Evolutionary conservation across 805 yeast species (phyloP), one percentile per base, ranked within the genome.

Genomic region (Lipomyces spencermartinsiae): DNA sequence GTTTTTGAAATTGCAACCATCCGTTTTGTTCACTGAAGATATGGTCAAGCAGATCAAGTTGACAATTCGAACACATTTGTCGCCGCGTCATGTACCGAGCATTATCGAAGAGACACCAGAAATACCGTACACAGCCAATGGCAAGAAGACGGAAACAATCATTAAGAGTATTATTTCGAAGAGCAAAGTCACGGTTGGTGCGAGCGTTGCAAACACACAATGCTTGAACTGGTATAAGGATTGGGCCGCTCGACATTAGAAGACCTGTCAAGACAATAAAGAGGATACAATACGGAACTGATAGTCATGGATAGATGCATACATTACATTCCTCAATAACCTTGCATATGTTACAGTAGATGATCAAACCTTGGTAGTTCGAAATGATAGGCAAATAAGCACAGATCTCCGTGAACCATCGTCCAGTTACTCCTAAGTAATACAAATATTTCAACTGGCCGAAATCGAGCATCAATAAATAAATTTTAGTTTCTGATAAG

Each of bases 41-140:
- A 58, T 72, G 29, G 59, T 31, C 4, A 51, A 56, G 39, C 16
- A 39, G 29, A 61, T 72, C 61, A 61, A 63, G 56, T 16, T 33
- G 31, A 56, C 66, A 14, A 72, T 72, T 33, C 61, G 74, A 14
- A 53, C 31, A 14, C 72, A 72, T 29, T 61, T 72, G 51, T 70
- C 73, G 22, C 59, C 74, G 2, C 64, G 74, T 5, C 74, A 72
- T 49, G 74, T 72, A 10, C 74, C 74, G 12, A 73, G 68, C 22
- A 60, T 70, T 33, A 63, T 72, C 43, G 70, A 53, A 22, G 63
- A 67, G 58, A 68, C 74, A 25, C 73, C 73, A 10, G 74, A 62
- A 31, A 72, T 72, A 33, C 74, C 74, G 39, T 67, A 53, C 51
- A 72, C 75, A 9, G 75, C 75, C 12, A 73, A 73, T 46, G 75